phyloP scores from a whole-genome alignment of 2,329 filamentous ascomycete species.

The Talaromyces sp. region DNA sequence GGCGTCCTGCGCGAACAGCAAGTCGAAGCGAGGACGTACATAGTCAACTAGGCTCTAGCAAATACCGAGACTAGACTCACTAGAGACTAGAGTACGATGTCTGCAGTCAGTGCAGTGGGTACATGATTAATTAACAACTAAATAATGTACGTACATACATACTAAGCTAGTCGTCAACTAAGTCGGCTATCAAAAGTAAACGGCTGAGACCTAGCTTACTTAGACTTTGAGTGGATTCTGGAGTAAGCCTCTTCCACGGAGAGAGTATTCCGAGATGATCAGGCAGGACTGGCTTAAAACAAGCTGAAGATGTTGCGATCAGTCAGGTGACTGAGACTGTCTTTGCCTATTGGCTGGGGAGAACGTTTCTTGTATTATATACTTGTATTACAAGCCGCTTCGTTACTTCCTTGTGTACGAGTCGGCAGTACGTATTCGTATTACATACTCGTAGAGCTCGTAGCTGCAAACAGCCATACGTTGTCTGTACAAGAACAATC shows the following conservation, averaged over 20 bases:
- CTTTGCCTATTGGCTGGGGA: not conserved
- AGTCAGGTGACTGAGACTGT: too few species aligned
- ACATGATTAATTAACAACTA: too few species aligned
- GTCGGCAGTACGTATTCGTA: not conserved
- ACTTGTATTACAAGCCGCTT: not conserved
- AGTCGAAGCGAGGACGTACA: too few species aligned
- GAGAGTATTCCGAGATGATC: not conserved
- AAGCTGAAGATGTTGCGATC: too few species aligned
- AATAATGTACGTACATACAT: too few species aligned
- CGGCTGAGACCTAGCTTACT: not conserved
- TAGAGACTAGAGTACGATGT: too few species aligned
- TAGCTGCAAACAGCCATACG: not conserved
- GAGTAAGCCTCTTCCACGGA: not conserved
- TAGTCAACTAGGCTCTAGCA: too few species aligned
- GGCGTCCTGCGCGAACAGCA: too few species aligned
- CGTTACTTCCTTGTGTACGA: not conserved
- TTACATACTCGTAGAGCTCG: not conserved
- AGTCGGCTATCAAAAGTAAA: not conserved
- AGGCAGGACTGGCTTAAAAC: too few species aligned
- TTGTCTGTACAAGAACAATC: not conserved
- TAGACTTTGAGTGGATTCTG: conserved; percentile 2
- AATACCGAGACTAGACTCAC: too few species aligned
- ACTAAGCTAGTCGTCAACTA: not conserved
- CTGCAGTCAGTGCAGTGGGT: too few species aligned
- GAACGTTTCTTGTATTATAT: not conserved